Base-by-base conservation (phyloP, 805 yeast species). In the Yamadazyma scolyti region DNA sequence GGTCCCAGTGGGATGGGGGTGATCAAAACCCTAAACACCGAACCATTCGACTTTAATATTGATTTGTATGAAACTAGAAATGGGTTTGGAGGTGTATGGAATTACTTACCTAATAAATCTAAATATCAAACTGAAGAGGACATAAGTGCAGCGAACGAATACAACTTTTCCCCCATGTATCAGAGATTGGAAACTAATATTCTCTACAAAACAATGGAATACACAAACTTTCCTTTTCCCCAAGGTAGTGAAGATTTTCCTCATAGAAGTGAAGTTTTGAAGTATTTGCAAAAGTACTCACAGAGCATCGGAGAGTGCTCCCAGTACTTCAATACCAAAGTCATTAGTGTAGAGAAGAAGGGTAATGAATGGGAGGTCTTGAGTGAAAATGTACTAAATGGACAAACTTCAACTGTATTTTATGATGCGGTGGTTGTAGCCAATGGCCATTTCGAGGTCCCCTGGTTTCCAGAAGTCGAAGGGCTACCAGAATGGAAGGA, bases 81-180 rank as follows among this genome's bases (percentile, higher is more conserved):
- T 6, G 52, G 55, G n/a, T 50, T 72, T n/a, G 95, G 95, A 9
- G 96, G 96, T 0, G 59, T 85, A 6, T 86, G 96, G 96, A 73
- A 77, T 48, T 37, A 31, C 20, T 23, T 22, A 15, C 23, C 31
- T 9, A 12, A 31, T 22, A 40, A 40, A 28, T 14, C 19, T 4
- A 16, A 29, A 13, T 40, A 27, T 16, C 16, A 11, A 3, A 31
- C 15, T 7, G 38, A 37, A 13, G 16, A 32, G 9, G 31, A 39
- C 9, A 11, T 39, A 11, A 33, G 34, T n/a, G 34, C 31, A 24
- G 38, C 43, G 9, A 31, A 33, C 9, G 34, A 42, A 10, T 37
- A 35, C 23, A 38, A 34, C 43, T 59, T 44, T 58, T 64, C 44
- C 38, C 65, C 89, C 1, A 74, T 82, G 48, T 85, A 85, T 51